Percentiles rank a stretch among this genome's conserved stretches.
These are phyloP conservation scores for Aspergillus incahuasiensis DNA, from an alignment of 495 filamentous ascomycete species.

Conservation along the genomic window DNA sequence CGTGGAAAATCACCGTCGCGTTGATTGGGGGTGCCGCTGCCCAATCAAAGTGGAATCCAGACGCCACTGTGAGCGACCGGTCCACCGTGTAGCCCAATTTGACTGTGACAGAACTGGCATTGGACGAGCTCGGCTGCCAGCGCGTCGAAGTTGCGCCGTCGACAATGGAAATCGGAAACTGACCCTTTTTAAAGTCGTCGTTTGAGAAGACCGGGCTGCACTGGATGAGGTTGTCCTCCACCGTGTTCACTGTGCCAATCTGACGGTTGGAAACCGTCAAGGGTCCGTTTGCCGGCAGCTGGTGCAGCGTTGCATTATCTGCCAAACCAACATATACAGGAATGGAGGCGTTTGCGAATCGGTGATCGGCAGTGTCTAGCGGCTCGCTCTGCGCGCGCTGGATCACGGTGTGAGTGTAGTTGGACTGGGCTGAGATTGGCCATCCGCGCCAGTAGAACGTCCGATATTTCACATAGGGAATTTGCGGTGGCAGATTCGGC, in stretches of 20 bases:
- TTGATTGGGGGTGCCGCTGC: slow-evolving; percentile 53
- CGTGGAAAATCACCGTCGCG: slow-evolving; percentile 54
- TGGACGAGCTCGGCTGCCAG: slow-evolving; percentile 62
- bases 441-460: slow-evolving; percentile 68
- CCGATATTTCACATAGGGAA: slow-evolving; percentile 56
- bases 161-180: slow-evolving; percentile 66
- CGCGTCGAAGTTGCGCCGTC: slow-evolving; percentile 67
- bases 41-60: slow-evolving; percentile 64
- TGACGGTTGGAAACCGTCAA: slow-evolving; percentile 58
- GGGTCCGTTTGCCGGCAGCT: slow-evolving; percentile 45
- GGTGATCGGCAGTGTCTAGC: slow-evolving; percentile 39
- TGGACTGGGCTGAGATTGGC: slow-evolving; percentile 57
- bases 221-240: slow-evolving; percentile 61
- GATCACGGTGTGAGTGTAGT: slow-evolving; percentile 62
- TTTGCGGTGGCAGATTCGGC: slow-evolving; percentile 58
- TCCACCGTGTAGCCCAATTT: slow-evolving; percentile 41
- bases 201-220: slow-evolving; percentile 53
- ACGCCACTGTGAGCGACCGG: slow-evolving; percentile 34
- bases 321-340: slow-evolving; percentile 45
- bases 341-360: slow-evolving; percentile 47
- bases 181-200: slow-evolving; percentile 54
- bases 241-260: slow-evolving; percentile 40
- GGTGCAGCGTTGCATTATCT: slow-evolving; percentile 36
- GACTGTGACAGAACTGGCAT: slow-evolving; percentile 44
- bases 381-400: slow-evolving; percentile 38